Evolutionary conservation across 192 early-diverging fungal genomes (phyloP).

Genomic region (Coemansia sp.): DNA sequence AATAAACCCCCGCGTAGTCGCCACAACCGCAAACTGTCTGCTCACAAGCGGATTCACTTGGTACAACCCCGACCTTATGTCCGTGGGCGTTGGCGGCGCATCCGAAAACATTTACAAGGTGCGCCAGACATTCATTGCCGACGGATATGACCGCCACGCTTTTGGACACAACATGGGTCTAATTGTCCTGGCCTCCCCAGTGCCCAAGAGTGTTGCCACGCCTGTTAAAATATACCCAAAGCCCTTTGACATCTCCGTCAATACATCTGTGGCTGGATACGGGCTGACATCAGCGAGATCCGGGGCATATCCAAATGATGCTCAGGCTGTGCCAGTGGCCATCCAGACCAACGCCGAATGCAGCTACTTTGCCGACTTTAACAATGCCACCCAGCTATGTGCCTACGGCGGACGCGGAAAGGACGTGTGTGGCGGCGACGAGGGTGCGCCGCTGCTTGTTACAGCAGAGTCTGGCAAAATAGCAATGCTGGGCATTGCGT

Average conservation of each 20-base stretch:
- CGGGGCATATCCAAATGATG: not conserved
- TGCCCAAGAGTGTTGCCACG: conserved; percentile 11
- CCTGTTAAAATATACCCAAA: conserved; percentile 19
- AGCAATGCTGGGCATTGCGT: conserved; percentile 26
- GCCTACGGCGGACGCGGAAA: not conserved
- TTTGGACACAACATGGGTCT: conserved; percentile 31
- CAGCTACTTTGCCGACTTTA: conserved; percentile 11
- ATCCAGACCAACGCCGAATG: conserved; percentile 7
- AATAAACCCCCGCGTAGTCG: conserved; percentile 15
- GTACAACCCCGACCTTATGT: conserved; percentile 20
- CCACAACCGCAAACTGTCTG: conserved; percentile 45
- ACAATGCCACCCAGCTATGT: conserved; percentile 24
- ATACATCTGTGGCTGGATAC: conserved; percentile 17
- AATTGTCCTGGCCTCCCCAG: conserved; percentile 19
- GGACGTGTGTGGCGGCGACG: conserved; percentile 23
- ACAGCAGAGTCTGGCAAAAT: not conserved
- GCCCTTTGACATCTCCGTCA: not conserved
- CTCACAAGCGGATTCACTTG: conserved; percentile 12
- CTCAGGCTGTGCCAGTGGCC: not conserved
- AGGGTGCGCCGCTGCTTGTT: conserved; percentile 31
- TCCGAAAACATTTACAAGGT: conserved; percentile 10
- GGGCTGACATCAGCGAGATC: not conserved
- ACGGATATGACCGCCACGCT: conserved; percentile 5
- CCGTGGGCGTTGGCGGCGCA: conserved; percentile 16
- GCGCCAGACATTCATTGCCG: conserved; percentile 14